These are phyloP conservation scores for Echria macrotheca DNA, from an alignment of 495 filamentous ascomycete species.

Conservation along the genomic window DNA sequence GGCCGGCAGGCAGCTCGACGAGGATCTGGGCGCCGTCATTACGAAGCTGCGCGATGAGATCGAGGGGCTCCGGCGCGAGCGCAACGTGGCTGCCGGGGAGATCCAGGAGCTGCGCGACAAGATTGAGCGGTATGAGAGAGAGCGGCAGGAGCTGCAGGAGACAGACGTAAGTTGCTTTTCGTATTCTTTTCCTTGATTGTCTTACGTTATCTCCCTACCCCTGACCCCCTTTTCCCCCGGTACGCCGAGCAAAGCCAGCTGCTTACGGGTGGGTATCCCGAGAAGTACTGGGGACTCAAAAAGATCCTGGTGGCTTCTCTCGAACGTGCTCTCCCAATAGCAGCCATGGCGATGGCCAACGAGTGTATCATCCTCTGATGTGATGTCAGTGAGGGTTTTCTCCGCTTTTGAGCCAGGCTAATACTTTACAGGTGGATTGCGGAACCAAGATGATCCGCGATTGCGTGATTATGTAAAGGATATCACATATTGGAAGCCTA, in stretches of 20 bases:
- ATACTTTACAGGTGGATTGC: no score
- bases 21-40: not conserved
- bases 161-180: not conserved
- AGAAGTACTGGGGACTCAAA: not conserved
- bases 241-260: no score
- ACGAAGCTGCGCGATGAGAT: not conserved
- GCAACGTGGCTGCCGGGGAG: not conserved
- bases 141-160: not conserved
- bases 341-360: not conserved
- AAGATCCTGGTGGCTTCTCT: not conserved
- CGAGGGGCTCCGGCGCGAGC: not conserved
- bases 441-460: no score
- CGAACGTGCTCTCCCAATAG: not conserved
- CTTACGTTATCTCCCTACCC: not conserved
- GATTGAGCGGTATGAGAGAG: not conserved
- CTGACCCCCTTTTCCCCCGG: not conserved
- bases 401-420: no score
- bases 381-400: not conserved
- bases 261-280: no score
- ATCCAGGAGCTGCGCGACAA: not conserved
- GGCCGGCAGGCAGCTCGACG: conserved; percentile 9
- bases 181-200: not conserved
- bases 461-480: no score
- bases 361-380: not conserved
- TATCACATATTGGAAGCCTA: no score